Conservation (phyloP, 2,329 filamentous ascomycete species). For the Trichoderma citrinoviride region DNA sequence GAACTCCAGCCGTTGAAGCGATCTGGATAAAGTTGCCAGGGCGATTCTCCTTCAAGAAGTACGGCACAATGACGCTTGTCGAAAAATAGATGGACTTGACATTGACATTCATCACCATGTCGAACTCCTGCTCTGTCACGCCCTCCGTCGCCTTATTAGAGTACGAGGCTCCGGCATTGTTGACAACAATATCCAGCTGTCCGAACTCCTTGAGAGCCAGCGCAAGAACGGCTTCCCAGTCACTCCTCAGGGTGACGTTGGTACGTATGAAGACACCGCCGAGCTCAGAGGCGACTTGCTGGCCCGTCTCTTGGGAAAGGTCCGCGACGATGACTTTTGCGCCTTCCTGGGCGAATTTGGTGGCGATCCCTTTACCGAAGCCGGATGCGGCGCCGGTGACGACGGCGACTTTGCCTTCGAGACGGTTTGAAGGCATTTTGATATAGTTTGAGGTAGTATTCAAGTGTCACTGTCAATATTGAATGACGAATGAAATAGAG, state of each 20-base stretch:
- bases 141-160: slow-evolving; percentile 60
- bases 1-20: slow-evolving; percentile 58
- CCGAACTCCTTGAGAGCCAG: slow-evolving; percentile 47
- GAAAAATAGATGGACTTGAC: slow-evolving; percentile 65
- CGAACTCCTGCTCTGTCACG: slow-evolving; percentile 65
- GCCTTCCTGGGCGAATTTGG: slow-evolving; percentile 59
- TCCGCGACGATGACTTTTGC: slow-evolving; percentile 61
- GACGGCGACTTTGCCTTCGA: slow-evolving; percentile 44
- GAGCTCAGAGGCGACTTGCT: slow-evolving; percentile 45
- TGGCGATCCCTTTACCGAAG: slow-evolving; percentile 61
- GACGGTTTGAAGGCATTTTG: slow-evolving; percentile 26
- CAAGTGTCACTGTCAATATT: no score
- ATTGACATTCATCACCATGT: slow-evolving; percentile 65
- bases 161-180: slow-evolving; percentile 61
- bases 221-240: slow-evolving; percentile 53
- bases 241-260: slow-evolving; percentile 51
- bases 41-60: slow-evolving; percentile 56
- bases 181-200: slow-evolving; percentile 56
- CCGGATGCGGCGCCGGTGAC: slow-evolving; percentile 58
- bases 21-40: slow-evolving; percentile 64
- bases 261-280: slow-evolving; percentile 43
- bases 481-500: neutral
- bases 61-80: slow-evolving; percentile 57
- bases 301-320: slow-evolving; percentile 53
- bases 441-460: neutral